A percentile compares a stretch with the other conserved stretches of the same genome.
Conservation (phyloP, 108 stramenopile species). For the Pseudonitzschia multistriata region DNA sequence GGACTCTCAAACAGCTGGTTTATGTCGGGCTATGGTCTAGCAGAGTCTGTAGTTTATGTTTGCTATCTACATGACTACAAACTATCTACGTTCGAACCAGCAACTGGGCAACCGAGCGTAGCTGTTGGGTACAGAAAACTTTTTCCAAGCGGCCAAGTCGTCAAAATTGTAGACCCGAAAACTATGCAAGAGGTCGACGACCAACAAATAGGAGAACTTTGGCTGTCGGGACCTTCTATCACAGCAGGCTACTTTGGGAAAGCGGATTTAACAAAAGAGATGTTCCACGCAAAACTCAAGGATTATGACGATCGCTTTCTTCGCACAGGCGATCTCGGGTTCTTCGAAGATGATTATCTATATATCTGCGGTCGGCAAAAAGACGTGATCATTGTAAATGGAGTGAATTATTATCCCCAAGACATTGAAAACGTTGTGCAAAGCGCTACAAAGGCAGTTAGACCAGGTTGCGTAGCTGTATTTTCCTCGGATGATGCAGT, state of each 20-base stretch:
- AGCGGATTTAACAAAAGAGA: conserved; percentile 50
- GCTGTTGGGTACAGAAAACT: conserved; percentile 28
- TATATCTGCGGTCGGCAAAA: conserved; percentile 97
- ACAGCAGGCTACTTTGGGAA: conserved; percentile 77
- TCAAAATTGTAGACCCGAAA: conserved; percentile 67
- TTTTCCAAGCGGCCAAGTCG: conserved; percentile 9
- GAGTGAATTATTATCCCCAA: conserved; percentile 98
- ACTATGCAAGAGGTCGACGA: conserved; percentile 40
- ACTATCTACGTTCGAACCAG: conserved; percentile 64
- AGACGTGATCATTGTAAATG: conserved; percentile 97
- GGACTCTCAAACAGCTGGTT: conserved; percentile 68
- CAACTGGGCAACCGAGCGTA: conserved; percentile 67
- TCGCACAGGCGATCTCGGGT: conserved; percentile 97
- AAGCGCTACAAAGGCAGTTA: conserved; percentile 46
- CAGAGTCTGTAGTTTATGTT: conserved; percentile 98
- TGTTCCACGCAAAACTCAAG: conserved; percentile 66
- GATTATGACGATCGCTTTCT: conserved; percentile 51
- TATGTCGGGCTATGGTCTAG: conserved; percentile 97
- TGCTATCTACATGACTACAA: conserved; percentile 74
- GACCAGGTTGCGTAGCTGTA: conserved; percentile 96
- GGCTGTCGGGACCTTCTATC: conserved; percentile 83
- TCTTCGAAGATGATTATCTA: conserved; percentile 89
- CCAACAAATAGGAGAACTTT: conserved; percentile 89
- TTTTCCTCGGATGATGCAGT: conserved; percentile 66
- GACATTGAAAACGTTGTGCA: conserved; percentile 95